Conservation (phyloP, 352 stramenopile species). For the Phytophthora cryptogea region DNA sequence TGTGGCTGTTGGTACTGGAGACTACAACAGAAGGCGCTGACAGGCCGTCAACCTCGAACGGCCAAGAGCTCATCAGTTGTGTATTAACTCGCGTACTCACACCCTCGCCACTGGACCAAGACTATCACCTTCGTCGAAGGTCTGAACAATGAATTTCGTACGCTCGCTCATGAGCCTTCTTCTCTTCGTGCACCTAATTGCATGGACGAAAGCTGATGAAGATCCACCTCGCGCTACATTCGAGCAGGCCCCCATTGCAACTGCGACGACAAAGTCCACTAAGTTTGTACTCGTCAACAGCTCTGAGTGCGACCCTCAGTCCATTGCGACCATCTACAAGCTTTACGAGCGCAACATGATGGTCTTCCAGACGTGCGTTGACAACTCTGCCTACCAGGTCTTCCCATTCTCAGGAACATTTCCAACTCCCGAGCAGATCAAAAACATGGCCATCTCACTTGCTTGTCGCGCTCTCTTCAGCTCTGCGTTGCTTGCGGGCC, state of each 20-base stretch:
- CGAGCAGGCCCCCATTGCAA: constrained; percentile 25
- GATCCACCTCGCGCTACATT: constrained; percentile 14
- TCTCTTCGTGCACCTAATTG: neutral
- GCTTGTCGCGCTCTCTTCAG: constrained; percentile 50
- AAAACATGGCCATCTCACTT: constrained; percentile 35
- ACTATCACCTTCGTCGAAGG: constrained; percentile 1
- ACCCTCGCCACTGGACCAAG: neutral
- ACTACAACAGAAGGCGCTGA: constrained; percentile 1
- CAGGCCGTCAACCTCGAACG: constrained; percentile 13
- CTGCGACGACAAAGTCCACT: constrained; percentile 29
- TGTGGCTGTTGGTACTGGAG: constrained; percentile 1
- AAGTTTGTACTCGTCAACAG: constrained; percentile 42
- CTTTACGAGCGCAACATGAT: constrained; percentile 53
- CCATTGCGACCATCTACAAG: constrained; percentile 33
- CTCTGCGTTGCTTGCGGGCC: constrained; percentile 33
- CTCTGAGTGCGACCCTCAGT: constrained; percentile 35
- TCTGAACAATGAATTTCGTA: constrained; percentile 24
- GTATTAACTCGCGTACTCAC: constrained; percentile 4
- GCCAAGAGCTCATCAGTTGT: constrained; percentile 2
- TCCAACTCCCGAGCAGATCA: constrained; percentile 41
- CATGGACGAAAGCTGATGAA: constrained; percentile 4
- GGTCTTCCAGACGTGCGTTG: constrained; percentile 52
- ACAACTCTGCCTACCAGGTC: constrained; percentile 46
- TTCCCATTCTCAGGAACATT: constrained; percentile 48
- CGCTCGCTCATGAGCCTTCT: constrained; percentile 6